phyloP scores from a whole-genome alignment of 2,329 filamentous ascomycete genomes.

The Domatiomyces catenatus region DNA sequence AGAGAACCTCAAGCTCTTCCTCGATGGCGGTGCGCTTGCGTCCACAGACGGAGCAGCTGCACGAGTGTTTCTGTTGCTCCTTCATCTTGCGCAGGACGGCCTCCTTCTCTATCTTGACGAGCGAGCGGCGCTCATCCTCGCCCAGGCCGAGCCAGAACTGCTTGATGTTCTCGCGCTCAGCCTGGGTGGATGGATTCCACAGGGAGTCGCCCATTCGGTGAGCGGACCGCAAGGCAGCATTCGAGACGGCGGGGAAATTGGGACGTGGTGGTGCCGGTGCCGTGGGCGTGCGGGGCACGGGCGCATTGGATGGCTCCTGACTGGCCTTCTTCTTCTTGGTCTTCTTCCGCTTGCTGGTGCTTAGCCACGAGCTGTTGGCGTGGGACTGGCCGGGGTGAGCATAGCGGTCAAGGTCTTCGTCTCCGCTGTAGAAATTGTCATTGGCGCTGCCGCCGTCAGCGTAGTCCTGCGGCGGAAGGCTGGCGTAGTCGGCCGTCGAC shows the following conservation, averaged over 20 bases:
- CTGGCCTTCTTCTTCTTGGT: conserved; percentile 8
- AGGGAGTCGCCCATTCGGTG: conserved; percentile 55
- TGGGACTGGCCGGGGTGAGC: conserved; percentile 13
- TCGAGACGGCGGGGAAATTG: conserved; percentile 29
- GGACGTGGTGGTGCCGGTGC: conserved; percentile 26
- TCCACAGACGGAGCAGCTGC: conserved; percentile 93
- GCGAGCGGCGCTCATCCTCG: conserved; percentile 83
- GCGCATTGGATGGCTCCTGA: conserved; percentile 2
- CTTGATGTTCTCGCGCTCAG: conserved; percentile 94
- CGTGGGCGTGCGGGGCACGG: conserved; percentile 15
- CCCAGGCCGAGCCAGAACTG: conserved; percentile 93
- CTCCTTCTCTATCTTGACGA: conserved; percentile 98
- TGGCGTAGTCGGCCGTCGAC: conserved; percentile 17
- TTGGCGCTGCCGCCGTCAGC: conserved; percentile 34
- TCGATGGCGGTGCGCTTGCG: conserved; percentile 94
- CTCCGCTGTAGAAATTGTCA: conserved; percentile 42
- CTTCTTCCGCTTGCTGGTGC: conserved; percentile 21
- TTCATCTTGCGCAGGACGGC: conserved; percentile 98
- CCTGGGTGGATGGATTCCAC: conserved; percentile 89
- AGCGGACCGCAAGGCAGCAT: conserved; percentile 27
- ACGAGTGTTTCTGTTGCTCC: conserved; percentile 98
- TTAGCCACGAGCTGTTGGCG: conserved; percentile 13
- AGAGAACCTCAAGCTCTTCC: conserved; percentile 91
- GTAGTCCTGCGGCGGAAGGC: conserved; percentile 21
- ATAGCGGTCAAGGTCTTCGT: conserved; percentile 28